Conservation (phyloP, 1,139 yeast species). For the Yamadazyma triangularis region DNA sequence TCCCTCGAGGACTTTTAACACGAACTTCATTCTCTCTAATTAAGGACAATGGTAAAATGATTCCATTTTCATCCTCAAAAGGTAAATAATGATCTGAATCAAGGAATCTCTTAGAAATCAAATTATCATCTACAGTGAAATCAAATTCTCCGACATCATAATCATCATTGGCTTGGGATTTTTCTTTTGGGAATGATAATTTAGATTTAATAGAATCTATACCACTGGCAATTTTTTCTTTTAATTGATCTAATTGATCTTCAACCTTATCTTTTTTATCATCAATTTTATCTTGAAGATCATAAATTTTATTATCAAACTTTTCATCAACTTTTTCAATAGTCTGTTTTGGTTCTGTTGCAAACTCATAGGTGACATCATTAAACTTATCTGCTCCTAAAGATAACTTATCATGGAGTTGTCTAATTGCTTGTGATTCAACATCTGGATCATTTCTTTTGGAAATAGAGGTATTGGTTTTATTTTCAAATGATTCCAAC, state of each 20-base stretch:
- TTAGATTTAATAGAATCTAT: constrained; percentile 8
- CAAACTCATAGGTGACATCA: constrained; percentile 17
- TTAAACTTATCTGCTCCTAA: constrained; percentile 15
- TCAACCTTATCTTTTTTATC: constrained; percentile 7
- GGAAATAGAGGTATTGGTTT: neutral
- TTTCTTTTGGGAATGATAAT: constrained; percentile 6
- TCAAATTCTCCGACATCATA: neutral
- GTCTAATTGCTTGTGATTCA: constrained; percentile 18
- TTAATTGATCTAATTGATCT: constrained; percentile 4
- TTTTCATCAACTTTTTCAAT: constrained; percentile 18
- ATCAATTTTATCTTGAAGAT: constrained; percentile 12
- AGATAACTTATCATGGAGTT: constrained; percentile 17
- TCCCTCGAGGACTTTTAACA: constrained; percentile 19
- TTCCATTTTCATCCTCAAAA: constrained; percentile 5
- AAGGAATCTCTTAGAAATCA: constrained; percentile 3
- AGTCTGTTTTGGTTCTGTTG: constrained; percentile 17
- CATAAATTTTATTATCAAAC: constrained; percentile 15
- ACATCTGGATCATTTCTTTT: constrained; percentile 5
- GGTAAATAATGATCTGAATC: constrained; percentile 3
- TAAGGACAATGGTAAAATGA: constrained; percentile 21
- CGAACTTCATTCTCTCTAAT: constrained; percentile 12
- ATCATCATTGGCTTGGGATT: neutral
- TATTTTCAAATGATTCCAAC: constrained; percentile 1
- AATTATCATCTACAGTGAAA: constrained; percentile 1
- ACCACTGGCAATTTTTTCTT: constrained; percentile 3